Conservation (phyloP, 805 yeast genomes). For the Cyberlindnera meyerae region DNA sequence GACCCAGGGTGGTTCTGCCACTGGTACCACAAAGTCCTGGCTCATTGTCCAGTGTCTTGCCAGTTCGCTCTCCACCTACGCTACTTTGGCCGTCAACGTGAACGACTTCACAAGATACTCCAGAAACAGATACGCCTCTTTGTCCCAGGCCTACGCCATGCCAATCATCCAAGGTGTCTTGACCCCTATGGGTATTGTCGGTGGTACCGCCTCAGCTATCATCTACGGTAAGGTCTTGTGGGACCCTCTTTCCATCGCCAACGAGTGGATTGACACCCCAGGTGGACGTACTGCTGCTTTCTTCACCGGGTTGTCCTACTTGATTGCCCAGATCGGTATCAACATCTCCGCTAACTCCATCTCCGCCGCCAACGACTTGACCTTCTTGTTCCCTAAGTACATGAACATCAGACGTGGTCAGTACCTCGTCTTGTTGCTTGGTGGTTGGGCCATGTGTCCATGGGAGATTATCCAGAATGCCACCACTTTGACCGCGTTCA, state of each 20-base stretch:
- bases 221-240: slow-evolving; percentile 18
- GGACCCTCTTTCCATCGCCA: slow-evolving; percentile 17
- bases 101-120: slow-evolving; percentile 15
- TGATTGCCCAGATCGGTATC: slow-evolving; percentile 71
- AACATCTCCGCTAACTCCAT: slow-evolving; percentile 67
- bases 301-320: slow-evolving; percentile 61
- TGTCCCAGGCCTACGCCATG: slow-evolving; percentile 13
- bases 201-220: slow-evolving; percentile 13
- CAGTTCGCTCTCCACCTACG: slow-evolving; percentile 5
- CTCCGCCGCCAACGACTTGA: slow-evolving; percentile 65
- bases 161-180: slow-evolving; percentile 13
- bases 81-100: slow-evolving; percentile 15
- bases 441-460: slow-evolving; percentile 17
- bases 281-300: slow-evolving; percentile 77
- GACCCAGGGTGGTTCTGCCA: slow-evolving; percentile 6
- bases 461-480: slow-evolving; percentile 18
- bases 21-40: slow-evolving; percentile 8
- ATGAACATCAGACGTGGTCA: slow-evolving; percentile 57
- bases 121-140: slow-evolving; percentile 8
- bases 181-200: slow-evolving; percentile 17
- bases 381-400: slow-evolving; percentile 57
- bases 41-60: slow-evolving; percentile 9
- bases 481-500: slow-evolving; percentile 12
- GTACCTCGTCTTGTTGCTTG: slow-evolving; percentile 11
- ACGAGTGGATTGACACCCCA: slow-evolving; percentile 16